Evolutionary conservation across 306 rosid genomes (phyloP), one percentile per base, ranked within the genome.

Genomic region (Citrullus colocynthis): DNA sequence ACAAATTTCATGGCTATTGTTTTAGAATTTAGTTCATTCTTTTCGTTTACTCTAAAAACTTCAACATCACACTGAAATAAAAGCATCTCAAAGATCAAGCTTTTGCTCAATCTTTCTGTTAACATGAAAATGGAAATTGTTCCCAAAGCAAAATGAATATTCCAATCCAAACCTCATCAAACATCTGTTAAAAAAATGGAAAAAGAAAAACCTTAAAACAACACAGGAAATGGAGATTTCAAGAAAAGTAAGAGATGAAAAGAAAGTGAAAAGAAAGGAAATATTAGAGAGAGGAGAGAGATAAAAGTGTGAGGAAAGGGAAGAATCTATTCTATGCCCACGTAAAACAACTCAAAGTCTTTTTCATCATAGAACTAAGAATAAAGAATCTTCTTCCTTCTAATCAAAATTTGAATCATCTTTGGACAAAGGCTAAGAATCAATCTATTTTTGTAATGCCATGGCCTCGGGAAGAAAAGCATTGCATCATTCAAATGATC

Each of bases 281-380:
- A 78, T 83, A 88, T 20, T 13, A 44, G 75, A 42, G 49, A 60
- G 17, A 16, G 82, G 80, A 15, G 85, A 85, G 85, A 70, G 49
- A 62, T 21, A 79, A 89, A 89, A 91, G 90, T 86, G 67, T 15
- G 78, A 75, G 80, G 78, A 85, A 87, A 86, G 93, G 63, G 75
- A 90, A 90, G 97, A 92, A 92, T 92, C 77, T 83, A 84, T 95
- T 86, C 93, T 64, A 82, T 85, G n/a, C 85, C 78, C 55, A 52
- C 75, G 36, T 16, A 80, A 80, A 82, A 77, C 84, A 87, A 37
- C 71, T 55, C 39, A 9, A 24, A 28, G 21, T 57, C 42, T 62
- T 57, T 67, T 77, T 70, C 55, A 24, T 20, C 11, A 20, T 64
- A n/a, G 58, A 55, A 64, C 28, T 78, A 37, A 67, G 71, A 71